Evolutionary conservation across 2,329 filamentous ascomycete species (phyloP).

Genomic region (Talaromyces sp.): DNA sequence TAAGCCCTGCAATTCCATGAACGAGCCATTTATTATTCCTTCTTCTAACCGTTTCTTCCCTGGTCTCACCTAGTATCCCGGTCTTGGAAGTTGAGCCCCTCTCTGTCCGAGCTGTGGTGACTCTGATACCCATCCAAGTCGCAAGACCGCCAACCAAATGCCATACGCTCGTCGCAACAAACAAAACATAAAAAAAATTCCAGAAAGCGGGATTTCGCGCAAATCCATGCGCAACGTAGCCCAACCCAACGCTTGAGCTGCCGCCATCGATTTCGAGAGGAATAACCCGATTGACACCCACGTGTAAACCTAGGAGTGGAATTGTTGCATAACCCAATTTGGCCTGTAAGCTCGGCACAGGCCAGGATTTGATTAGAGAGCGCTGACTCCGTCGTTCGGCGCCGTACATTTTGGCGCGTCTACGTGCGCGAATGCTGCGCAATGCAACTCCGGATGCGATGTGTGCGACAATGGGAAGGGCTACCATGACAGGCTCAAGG

Average conservation of each 20-base stretch:
- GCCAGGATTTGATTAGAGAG: conserved; percentile 55
- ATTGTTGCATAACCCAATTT: conserved; percentile 66
- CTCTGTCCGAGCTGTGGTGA: conserved; percentile 32
- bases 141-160: conserved; percentile 83
- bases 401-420: conserved; percentile 70
- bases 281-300: conserved; percentile 68
- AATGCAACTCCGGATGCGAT: conserved; percentile 70
- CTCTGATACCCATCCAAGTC: conserved; percentile 64
- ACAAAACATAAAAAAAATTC: conserved; percentile 62
- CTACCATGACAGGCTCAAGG: conserved; percentile 74
- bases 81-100: conserved; percentile 23
- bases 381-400: conserved; percentile 55
- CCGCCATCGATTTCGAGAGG: conserved; percentile 76
- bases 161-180: conserved; percentile 63
- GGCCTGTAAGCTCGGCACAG: conserved; percentile 63
- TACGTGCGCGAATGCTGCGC: conserved; percentile 66
- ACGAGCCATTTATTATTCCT: conserved; percentile 66
- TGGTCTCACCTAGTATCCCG: conserved; percentile 42
- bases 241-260: conserved; percentile 76
- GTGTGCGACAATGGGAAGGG: conserved; percentile 68
- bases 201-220: conserved; percentile 62
- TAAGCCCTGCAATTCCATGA: conserved; percentile 57
- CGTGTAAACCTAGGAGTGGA: conserved; percentile 64
- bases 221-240: conserved; percentile 81
- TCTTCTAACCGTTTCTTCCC: conserved; percentile 47